A percentile compares a stretch with the other conserved stretches of the same genome.
phyloP scores from a whole-genome alignment of 805 yeast species.

The Candida arabinofermentans region DNA sequence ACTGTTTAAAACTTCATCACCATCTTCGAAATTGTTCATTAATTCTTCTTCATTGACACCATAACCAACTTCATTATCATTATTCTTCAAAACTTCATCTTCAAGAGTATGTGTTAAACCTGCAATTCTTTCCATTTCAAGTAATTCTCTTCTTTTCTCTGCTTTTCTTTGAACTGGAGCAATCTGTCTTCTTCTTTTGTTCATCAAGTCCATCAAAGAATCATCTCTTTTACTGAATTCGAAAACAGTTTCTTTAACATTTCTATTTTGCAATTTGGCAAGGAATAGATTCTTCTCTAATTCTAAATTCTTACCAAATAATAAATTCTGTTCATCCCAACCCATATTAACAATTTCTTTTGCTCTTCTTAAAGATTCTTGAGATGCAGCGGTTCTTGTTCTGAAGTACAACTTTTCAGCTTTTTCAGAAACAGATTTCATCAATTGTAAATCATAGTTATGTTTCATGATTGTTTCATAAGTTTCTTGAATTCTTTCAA shows the following conservation, averaged over 20 bases:
- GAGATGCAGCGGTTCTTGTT: conserved; percentile 83
- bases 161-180: conserved; percentile 77
- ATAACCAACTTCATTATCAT: conserved; percentile 34
- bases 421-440: conserved; percentile 69
- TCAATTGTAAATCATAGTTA: conserved; percentile 62
- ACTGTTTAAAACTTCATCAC: conserved; percentile 34
- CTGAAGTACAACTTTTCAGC: conserved; percentile 87
- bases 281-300: conserved; percentile 69
- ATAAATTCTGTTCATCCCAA: conserved; percentile 86
- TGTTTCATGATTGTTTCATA: conserved; percentile 55
- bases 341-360: conserved; percentile 71
- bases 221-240: conserved; percentile 76
- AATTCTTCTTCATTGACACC: conserved; percentile 45
- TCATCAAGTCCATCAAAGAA: conserved; percentile 77
- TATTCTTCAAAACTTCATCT: conserved; percentile 61
- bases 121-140: conserved; percentile 69
- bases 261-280: conserved; percentile 64
- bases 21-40: conserved; percentile 48
- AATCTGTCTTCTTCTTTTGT: conserved; percentile 76
- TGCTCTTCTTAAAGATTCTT: conserved; percentile 79
- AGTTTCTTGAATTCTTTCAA: conserved; percentile 73
- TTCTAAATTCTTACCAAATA: conserved; percentile 74
- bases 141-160: conserved; percentile 58
- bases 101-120: conserved; percentile 72
- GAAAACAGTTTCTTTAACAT: conserved; percentile 85